Evolutionary conservation across 495 filamentous ascomycete genomes (phyloP).

Genomic region (Trichoderma asperelloides): DNA sequence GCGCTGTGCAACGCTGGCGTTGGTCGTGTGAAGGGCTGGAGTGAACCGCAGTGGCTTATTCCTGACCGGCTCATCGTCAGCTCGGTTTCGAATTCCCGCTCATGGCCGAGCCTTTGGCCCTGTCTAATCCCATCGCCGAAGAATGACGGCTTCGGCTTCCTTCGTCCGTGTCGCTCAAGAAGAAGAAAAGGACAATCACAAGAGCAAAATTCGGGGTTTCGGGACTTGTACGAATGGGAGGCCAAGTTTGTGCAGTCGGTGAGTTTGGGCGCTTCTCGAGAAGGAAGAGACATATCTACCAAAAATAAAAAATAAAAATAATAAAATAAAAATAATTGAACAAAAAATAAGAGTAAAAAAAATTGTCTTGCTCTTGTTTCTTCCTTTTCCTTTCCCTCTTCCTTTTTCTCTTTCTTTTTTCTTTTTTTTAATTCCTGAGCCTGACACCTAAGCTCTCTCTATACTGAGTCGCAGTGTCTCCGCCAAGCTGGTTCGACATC

Average conservation of each 20-base stretch:
- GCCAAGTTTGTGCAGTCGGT: not conserved
- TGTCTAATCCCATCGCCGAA: too few species aligned
- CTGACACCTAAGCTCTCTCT: too few species aligned
- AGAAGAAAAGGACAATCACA: too few species aligned
- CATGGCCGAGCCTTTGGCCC: not conserved
- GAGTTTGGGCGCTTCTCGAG: not conserved
- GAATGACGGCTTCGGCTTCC: too few species aligned
- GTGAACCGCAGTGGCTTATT: conserved; percentile 1
- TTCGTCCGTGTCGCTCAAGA: too few species aligned
- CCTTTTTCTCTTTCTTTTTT: too few species aligned
- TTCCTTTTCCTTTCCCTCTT: not conserved
- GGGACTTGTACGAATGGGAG: not conserved
- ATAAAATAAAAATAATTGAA: too few species aligned
- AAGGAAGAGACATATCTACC: not conserved
- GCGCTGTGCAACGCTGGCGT: conserved; percentile 1
- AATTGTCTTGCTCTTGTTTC: not conserved
- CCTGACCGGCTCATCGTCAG: not conserved
- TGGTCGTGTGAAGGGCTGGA: not conserved
- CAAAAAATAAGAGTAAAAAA: not conserved
- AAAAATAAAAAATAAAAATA: not conserved
- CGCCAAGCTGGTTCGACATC: too few species aligned
- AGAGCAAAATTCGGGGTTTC: not conserved
- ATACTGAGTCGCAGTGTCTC: too few species aligned
- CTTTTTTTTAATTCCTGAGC: too few species aligned
- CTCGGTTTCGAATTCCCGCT: not conserved